Evolutionary conservation across 352 stramenopile species (phyloP), one percentile per base, ranked within the genome.

Genomic region (Phytophthora sp.): DNA sequence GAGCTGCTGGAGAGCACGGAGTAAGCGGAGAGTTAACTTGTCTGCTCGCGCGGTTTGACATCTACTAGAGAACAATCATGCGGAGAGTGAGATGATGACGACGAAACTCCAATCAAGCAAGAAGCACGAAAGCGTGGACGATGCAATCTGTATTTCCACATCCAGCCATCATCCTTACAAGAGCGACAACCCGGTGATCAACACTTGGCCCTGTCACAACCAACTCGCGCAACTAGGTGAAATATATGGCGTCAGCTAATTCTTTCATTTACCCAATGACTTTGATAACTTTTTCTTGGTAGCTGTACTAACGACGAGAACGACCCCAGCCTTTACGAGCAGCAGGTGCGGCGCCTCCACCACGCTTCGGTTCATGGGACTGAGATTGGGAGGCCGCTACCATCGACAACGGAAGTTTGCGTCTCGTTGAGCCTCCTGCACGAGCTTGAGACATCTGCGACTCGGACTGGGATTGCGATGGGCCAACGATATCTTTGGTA

Each of bases 321-420:
- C 84, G 82, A 8, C 84, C 84, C 82, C 82, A 93, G 13, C 79
- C 74, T 76, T 90, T 89, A 7, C 80, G 80, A 53, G 79, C 67
- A 45, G 76, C 55, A 2, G 78, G 71, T 2, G 64, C 50, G 24
- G 65, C 36, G 23, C 51, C 26, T 49, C 21, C 38, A 31, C 57
- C 55, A 51, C 51, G 74, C 31, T 55, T 72, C 12, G 33, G 35
- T 44, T 63, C 62, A 61, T 73, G 66, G 42, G 62, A 79, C 26
- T 79, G 71, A 27, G 73, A 76, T 56, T 91, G 84, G 7, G 84
- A 93, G 7, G 71, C 64, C 41, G 76, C 60, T 0, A 84, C 44
- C 84, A 91, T 91, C 12, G 84, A 93, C 67, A 93, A 38, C 26
- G 84, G 84, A 31, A 93, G 57, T 54, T 89, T 93, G 47, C 84